These are phyloP conservation scores for Chytriomyces hyalinus DNA, from an alignment of 192 early-diverging fungal genomes.

Conservation along the genomic window DNA sequence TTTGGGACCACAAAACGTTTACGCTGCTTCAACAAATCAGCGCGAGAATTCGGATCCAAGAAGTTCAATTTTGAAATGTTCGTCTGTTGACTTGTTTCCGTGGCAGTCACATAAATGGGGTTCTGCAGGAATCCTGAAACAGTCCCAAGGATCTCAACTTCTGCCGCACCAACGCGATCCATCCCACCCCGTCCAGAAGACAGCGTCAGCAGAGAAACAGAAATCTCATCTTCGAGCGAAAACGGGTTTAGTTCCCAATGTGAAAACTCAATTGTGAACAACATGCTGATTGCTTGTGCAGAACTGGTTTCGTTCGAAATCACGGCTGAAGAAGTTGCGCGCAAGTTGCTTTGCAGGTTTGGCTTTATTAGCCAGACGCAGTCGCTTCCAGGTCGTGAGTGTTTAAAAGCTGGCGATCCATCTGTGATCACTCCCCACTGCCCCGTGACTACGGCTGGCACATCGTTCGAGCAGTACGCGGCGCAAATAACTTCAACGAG, in stretches of 20 bases:
- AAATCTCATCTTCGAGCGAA: slow-evolving; percentile 2
- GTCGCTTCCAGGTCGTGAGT: slow-evolving; percentile 27
- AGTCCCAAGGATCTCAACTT: background rate
- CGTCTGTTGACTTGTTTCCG: background rate
- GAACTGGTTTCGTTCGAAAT: background rate
- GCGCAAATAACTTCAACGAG: background rate
- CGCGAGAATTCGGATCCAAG: background rate
- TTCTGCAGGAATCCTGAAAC: slow-evolving; percentile 16
- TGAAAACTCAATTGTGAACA: slow-evolving; percentile 19
- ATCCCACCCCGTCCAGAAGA: background rate
- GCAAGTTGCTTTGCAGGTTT: background rate
- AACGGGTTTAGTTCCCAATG: slow-evolving; percentile 22
- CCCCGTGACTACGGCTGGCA: background rate
- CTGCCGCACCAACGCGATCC: too few relatives aligned
- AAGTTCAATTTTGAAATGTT: background rate
- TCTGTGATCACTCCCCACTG: background rate
- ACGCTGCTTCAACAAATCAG: background rate
- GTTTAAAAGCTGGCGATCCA: slow-evolving; percentile 19
- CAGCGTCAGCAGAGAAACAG: background rate
- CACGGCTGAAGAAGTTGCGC: background rate
- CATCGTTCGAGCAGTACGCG: slow-evolving; percentile 8
- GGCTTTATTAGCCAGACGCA: slow-evolving; percentile 22
- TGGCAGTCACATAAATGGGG: background rate
- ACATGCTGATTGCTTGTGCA: background rate
- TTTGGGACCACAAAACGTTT: background rate